Conservation (phyloP, 805 yeast genomes). For the Scheffersomyces spartinae region DNA sequence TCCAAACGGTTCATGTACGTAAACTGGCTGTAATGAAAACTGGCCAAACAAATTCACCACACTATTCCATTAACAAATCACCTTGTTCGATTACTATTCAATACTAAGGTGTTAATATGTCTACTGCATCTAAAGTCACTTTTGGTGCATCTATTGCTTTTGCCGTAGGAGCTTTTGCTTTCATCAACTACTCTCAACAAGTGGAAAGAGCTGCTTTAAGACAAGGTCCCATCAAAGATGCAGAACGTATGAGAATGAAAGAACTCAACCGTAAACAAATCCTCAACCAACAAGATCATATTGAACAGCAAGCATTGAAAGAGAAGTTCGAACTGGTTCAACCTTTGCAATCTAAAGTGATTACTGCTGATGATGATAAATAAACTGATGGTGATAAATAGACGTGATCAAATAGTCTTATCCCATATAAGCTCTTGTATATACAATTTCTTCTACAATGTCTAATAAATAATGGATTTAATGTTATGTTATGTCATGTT, state of each 20-base stretch:
- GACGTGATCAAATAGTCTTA: not conserved
- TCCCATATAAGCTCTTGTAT: not conserved
- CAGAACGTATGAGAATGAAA: constrained; percentile 45
- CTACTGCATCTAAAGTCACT: constrained; percentile 70
- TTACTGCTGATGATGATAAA: constrained; percentile 20
- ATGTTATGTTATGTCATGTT: constrained; percentile 12
- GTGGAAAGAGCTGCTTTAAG: constrained; percentile 61
- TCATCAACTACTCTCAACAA: constrained; percentile 61
- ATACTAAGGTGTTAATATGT: constrained; percentile 39
- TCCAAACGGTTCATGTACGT: no score
- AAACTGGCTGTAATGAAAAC: no score
- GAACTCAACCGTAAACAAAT: constrained; percentile 30
- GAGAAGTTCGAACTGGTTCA: constrained; percentile 48
- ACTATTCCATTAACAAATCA: not conserved
- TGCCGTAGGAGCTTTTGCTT: constrained; percentile 49
- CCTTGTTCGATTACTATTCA: constrained; percentile 10
- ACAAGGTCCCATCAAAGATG: constrained; percentile 81
- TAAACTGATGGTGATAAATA: not conserved
- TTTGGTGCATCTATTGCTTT: constrained; percentile 45
- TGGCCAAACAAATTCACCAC: no score
- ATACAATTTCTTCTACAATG: not conserved
- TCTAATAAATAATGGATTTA: constrained; percentile 1
- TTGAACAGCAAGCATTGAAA: constrained; percentile 47
- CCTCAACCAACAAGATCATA: constrained; percentile 54
- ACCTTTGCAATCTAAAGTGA: constrained; percentile 38